A percentile compares a stretch with the other conserved stretches of the same genome.
These are phyloP conservation scores for Grosmannia penicillata DNA, from an alignment of 2,329 filamentous ascomycete species.

Conservation along the genomic window DNA sequence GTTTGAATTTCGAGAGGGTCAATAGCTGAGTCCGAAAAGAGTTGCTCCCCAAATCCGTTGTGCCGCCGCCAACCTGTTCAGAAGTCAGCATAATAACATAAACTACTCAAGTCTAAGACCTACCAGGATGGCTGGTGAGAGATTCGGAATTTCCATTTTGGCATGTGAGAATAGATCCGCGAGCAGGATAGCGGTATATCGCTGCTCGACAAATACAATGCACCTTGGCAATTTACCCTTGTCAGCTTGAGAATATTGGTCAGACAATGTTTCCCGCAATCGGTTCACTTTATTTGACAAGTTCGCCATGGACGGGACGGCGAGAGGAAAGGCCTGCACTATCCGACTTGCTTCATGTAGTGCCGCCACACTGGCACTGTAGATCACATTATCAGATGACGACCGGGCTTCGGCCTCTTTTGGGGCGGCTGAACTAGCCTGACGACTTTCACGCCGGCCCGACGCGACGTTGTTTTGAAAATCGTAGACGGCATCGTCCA, in stretches of 20 bases:
- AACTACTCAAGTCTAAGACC: too few species aligned
- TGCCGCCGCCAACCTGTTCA: conserved; percentile 6
- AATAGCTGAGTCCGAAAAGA: conserved; percentile 50
- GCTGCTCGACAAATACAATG: conserved; percentile 75
- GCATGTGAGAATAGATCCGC: conserved; percentile 47
- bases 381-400: too few species aligned
- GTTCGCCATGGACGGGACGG: conserved; percentile 17
- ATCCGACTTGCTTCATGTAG: conserved; percentile 43
- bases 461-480: conserved; percentile 32
- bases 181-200: conserved; percentile 63
- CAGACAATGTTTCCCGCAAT: conserved; percentile 41
- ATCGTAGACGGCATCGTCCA: conserved; percentile 8
- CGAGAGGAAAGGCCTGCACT: conserved; percentile 36
- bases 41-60: conserved; percentile 7
- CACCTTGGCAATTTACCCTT: conserved; percentile 45
- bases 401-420: not conserved
- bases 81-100: not conserved
- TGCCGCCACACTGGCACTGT: conserved; percentile 23
- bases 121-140: conserved; percentile 51
- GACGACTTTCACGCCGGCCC: conserved; percentile 7
- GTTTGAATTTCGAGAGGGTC: conserved; percentile 50
- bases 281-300: conserved; percentile 61
- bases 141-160: conserved; percentile 37
- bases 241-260: conserved; percentile 44
- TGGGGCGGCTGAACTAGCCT: too few species aligned